Percentiles rank a stretch among this genome's conserved stretches.
Evolutionary conservation across 176 grass and related monocot genomes (phyloP).

Genomic region (Ampelocalamus luodianensis): DNA sequence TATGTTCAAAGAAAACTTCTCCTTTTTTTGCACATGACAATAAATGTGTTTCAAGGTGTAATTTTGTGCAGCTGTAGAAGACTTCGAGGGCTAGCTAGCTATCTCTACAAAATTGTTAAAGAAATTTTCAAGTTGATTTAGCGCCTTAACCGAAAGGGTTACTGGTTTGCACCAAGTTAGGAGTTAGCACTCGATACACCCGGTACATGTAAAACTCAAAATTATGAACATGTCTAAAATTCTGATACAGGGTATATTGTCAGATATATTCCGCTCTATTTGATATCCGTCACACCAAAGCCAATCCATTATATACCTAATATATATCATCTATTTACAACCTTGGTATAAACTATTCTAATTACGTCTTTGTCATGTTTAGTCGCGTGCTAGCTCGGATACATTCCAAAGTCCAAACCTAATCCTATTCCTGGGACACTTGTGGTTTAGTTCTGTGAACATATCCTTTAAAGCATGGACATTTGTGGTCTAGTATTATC

Average conservation of each 20-base stretch:
- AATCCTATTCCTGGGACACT: conserved; percentile 16
- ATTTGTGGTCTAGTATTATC: background rate
- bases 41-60: too few relatives aligned
- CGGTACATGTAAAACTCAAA: background rate
- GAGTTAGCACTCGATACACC: background rate
- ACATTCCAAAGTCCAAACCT: background rate
- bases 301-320: background rate
- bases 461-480: conserved; percentile 3
- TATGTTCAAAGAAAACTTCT: too few relatives aligned
- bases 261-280: background rate
- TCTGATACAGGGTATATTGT: background rate
- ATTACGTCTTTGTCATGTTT: background rate
- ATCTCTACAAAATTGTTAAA: too few relatives aligned
- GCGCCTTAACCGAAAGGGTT: too few relatives aligned
- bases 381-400: background rate
- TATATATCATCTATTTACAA: background rate
- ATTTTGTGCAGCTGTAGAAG: too few relatives aligned
- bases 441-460: background rate
- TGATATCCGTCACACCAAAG: background rate
- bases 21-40: too few relatives aligned
- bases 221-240: background rate
- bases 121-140: too few relatives aligned
- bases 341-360: background rate
- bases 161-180: too few relatives aligned
- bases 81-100: too few relatives aligned